Conservation (phyloP, 2,329 filamentous ascomycete species). For the Leptodontidium sp. region DNA sequence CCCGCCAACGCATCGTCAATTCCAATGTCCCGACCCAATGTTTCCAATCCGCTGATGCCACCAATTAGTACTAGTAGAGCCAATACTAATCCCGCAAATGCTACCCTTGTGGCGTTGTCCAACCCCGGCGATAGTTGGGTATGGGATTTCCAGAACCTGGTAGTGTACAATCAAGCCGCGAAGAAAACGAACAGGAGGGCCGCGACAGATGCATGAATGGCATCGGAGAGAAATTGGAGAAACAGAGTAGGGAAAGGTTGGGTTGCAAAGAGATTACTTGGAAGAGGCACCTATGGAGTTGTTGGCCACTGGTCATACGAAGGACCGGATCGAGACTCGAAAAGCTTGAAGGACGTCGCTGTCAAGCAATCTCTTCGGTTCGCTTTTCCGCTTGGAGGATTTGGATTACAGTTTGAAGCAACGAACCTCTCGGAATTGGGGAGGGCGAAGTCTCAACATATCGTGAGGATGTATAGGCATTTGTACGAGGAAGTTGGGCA, state of each 20-base stretch:
- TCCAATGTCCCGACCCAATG: background rate
- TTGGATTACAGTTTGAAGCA: constrained; percentile 21
- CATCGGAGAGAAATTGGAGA: constrained; percentile 14
- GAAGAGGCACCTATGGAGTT: constrained; percentile 24
- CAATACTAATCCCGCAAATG: background rate
- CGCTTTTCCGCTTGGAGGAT: background rate
- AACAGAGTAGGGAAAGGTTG: constrained; percentile 22
- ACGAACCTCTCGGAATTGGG: constrained; percentile 11
- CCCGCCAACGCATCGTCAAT: background rate
- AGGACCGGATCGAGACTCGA: constrained; percentile 18
- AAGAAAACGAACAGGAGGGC: background rate
- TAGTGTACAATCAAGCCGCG: background rate
- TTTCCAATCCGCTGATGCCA: background rate
- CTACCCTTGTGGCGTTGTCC: background rate
- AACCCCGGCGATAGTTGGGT: constrained; percentile 7
- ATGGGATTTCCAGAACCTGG: background rate
- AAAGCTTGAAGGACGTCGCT: constrained; percentile 25
- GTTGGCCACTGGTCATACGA: constrained; percentile 32
- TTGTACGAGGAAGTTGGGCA: constrained; percentile 29
- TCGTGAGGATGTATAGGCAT: constrained; percentile 29
- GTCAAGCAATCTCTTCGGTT: constrained; percentile 27
- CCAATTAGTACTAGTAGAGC: too few species aligned
- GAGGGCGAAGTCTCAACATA: constrained; percentile 21
- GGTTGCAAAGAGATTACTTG: constrained; percentile 14
- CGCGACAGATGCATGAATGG: constrained; percentile 3